These are phyloP conservation scores for Alternaria sp. DNA, from an alignment of 2,329 filamentous ascomycete genomes.

Conservation along the genomic window DNA sequence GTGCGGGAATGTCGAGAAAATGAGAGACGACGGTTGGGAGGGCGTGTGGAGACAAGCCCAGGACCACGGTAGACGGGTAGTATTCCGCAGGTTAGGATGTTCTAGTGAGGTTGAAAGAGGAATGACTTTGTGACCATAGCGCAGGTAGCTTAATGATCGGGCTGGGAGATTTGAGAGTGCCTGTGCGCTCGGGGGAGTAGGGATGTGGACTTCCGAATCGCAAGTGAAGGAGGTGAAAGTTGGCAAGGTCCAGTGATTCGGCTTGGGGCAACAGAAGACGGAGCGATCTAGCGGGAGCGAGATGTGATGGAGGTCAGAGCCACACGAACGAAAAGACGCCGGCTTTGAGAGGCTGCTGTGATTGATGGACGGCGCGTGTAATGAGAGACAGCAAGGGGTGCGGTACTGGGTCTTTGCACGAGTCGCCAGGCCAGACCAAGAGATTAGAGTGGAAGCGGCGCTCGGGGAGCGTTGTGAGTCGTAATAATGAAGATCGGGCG, in stretches of 20 bases:
- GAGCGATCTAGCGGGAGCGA: constrained; percentile 33
- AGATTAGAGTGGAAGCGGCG: constrained; percentile 50
- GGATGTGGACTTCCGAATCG: constrained; percentile 44
- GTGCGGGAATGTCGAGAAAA: constrained; percentile 50
- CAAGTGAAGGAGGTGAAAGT: constrained; percentile 31
- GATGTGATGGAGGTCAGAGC: constrained; percentile 35
- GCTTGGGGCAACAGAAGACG: constrained; percentile 25
- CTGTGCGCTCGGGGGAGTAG: constrained; percentile 47
- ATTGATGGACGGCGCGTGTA: constrained; percentile 41
- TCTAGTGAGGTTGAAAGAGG: constrained; percentile 52
- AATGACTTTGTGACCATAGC: constrained; percentile 52
- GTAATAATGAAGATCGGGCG: constrained; percentile 47
- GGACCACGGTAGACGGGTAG: constrained; percentile 54
- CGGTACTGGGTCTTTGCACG: constrained; percentile 46
- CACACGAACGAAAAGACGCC: constrained; percentile 30
- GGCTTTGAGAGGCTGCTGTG: constrained; percentile 29
- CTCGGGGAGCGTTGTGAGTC: constrained; percentile 38
- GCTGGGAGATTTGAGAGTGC: constrained; percentile 44
- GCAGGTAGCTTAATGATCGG: constrained; percentile 48
- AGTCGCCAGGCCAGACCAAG: constrained; percentile 47
- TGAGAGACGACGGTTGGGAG: constrained; percentile 53
- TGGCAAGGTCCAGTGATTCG: constrained; percentile 29
- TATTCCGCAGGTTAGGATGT: constrained; percentile 49
- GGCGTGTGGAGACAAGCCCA: constrained; percentile 52
- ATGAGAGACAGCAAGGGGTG: constrained; percentile 36